Evolutionary conservation across 140 eudicot species (phyloP).

Genomic region (Anethum foeniculum): DNA sequence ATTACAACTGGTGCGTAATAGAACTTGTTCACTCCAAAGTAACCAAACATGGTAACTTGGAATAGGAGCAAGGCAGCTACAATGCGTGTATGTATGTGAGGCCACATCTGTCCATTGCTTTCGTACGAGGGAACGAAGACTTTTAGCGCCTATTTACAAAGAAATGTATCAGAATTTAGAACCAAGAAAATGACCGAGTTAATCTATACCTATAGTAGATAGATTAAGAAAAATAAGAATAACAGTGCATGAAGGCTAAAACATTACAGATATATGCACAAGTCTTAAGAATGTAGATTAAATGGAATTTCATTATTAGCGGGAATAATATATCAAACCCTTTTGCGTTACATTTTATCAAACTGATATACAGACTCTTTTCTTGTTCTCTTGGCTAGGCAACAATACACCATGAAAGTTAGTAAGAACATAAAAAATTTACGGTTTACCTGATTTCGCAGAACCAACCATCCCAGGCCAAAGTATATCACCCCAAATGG

Average conservation of each 20-base stretch:
- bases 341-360: not conserved
- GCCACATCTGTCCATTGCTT: conserved; percentile 94
- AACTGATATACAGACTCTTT: not conserved
- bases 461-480: conserved; percentile 83
- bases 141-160: conserved; percentile 45
- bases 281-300: not conserved
- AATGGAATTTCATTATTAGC: not conserved
- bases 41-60: conserved; percentile 79
- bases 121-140: conserved; percentile 75
- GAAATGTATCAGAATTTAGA: not conserved
- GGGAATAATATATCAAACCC: not conserved
- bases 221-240: not conserved
- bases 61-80: conserved; percentile 55
- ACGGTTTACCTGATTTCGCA: conserved; percentile 68
- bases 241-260: not conserved
- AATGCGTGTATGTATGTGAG: conserved; percentile 63
- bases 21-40: conserved; percentile 59
- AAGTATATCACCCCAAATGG: conserved; percentile 81
- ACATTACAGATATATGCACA: not conserved
- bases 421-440: not conserved
- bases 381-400: not conserved
- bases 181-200: not conserved
- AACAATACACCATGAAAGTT: not conserved
- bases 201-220: not conserved
- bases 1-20: conserved; percentile 30